Percentiles rank a stretch among this genome's conserved stretches.
Conservation (phyloP, 2,329 filamentous ascomycete genomes). For the Claviceps digitariae region DNA sequence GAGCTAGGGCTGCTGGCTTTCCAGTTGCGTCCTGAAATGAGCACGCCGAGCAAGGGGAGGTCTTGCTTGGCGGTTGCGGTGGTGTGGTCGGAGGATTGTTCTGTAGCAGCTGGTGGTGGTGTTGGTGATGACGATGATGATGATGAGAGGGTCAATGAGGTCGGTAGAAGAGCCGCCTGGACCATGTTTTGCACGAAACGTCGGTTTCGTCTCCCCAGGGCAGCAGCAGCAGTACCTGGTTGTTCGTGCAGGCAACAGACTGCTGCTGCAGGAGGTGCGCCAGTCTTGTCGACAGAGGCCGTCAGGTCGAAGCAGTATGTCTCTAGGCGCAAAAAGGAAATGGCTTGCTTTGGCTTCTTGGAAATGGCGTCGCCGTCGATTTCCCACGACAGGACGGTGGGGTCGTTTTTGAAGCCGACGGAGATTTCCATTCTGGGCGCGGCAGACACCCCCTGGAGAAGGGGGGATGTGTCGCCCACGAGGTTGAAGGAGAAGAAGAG, state of each 20-base stretch:
- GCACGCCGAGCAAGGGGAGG: conserved; percentile 8
- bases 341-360: conserved; percentile 10
- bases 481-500: conserved; percentile 20
- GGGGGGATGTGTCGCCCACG: conserved; percentile 14
- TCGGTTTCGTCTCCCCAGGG: conserved; percentile 12
- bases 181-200: conserved; percentile 8
- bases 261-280: too few species aligned
- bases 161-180: conserved; percentile 8
- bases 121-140: background rate
- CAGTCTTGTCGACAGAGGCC: conserved; percentile 9
- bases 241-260: conserved; percentile 1
- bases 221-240: conserved; percentile 2
- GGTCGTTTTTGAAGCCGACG: conserved; percentile 21
- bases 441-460: conserved; percentile 17
- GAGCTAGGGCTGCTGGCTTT: conserved; percentile 9
- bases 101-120: background rate
- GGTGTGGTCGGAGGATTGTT: background rate
- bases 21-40: conserved; percentile 20
- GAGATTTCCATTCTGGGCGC: conserved; percentile 20
- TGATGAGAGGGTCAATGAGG: background rate
- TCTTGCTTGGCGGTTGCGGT: background rate
- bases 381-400: conserved; percentile 22
- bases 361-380: conserved; percentile 20
- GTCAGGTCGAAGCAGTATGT: conserved; percentile 21
- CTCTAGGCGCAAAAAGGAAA: conserved; percentile 20